Percentiles rank a stretch among this genome's conserved stretches.
These are phyloP conservation scores for Phytophthora meadii DNA, from an alignment of 352 stramenopile species.

Conservation along the genomic window DNA sequence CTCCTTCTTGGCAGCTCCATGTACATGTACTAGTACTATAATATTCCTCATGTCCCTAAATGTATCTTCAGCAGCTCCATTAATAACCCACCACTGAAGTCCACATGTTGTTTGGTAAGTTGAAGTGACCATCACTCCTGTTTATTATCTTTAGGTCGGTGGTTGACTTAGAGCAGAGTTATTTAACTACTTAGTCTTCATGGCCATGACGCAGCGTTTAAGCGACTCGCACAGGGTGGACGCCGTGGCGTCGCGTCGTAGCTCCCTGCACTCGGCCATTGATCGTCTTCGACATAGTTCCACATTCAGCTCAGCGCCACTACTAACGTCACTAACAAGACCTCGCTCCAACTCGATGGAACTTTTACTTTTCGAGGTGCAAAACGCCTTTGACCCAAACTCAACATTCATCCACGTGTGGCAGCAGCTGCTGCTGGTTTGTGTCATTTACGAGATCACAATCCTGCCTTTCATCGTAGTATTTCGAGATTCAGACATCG, in stretches of 20 bases:
- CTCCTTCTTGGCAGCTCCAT: neutral
- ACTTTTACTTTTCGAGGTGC: conserved; percentile 50
- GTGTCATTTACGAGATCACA: conserved; percentile 61
- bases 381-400: conserved; percentile 69
- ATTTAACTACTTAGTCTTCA: neutral
- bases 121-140: conserved; percentile 37
- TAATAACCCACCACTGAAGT: no score
- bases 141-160: conserved; percentile 15
- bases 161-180: neutral
- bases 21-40: no score
- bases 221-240: conserved; percentile 10
- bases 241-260: conserved; percentile 14
- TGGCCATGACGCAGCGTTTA: neutral
- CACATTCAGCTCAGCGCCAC: conserved; percentile 5
- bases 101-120: conserved; percentile 1
- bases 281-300: conserved; percentile 27
- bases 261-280: conserved; percentile 20
- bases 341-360: conserved; percentile 63
- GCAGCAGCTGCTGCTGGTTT: conserved; percentile 63
- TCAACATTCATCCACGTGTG: conserved; percentile 57
- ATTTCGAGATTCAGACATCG: conserved; percentile 32
- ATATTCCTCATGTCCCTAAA: no score
- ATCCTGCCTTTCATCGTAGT: conserved; percentile 61
- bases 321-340: conserved; percentile 40
- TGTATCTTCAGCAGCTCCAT: no score